phyloP scores from a whole-genome alignment of 768 basidiomycete genomes.

The Amanita pallidorosea region DNA sequence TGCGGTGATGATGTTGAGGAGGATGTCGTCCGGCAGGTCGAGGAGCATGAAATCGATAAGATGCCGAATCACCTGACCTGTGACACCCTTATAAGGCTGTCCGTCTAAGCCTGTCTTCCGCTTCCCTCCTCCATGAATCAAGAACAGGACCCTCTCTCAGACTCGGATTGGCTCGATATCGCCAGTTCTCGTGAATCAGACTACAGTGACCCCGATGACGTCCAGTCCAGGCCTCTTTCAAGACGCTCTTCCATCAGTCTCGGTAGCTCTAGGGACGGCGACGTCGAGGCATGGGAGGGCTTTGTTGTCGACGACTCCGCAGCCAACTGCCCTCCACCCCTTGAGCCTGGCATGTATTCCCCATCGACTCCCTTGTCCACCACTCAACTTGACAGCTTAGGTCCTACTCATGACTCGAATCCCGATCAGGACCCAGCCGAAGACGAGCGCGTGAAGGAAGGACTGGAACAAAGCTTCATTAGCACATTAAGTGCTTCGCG shows the following conservation, averaged over 20 bases:
- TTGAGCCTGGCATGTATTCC: constrained; percentile 22
- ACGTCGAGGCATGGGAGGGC: constrained; percentile 73
- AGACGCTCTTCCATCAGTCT: constrained; percentile 61
- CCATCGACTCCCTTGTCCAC: constrained; percentile 17
- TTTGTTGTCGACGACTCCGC: constrained; percentile 54
- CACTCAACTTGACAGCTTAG: constrained; percentile 20
- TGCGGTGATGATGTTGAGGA: constrained; percentile 26
- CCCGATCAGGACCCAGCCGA: constrained; percentile 37
- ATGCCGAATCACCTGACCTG: constrained; percentile 5
- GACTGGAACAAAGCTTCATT: constrained; percentile 73
- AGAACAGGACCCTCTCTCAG: constrained; percentile 58
- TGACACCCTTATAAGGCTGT: constrained; percentile 7
- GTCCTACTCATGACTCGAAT: constrained; percentile 17
- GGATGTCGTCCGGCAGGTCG: constrained; percentile 32
- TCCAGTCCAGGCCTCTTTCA: constrained; percentile 43
- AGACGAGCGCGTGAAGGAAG: constrained; percentile 62
- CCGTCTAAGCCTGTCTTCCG: background rate
- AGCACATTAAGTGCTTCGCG: constrained; percentile 71
- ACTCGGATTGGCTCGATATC: constrained; percentile 81
- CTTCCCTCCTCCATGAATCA: constrained; percentile 17
- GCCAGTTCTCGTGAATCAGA: constrained; percentile 60
- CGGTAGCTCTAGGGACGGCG: constrained; percentile 57
- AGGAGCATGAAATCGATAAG: constrained; percentile 14
- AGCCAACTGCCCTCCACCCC: constrained; percentile 21
- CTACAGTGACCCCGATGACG: constrained; percentile 57